Evolutionary conservation across 305 asterid genomes (phyloP), one percentile per base, ranked within the genome.

Genomic region (Withania somnifera): DNA sequence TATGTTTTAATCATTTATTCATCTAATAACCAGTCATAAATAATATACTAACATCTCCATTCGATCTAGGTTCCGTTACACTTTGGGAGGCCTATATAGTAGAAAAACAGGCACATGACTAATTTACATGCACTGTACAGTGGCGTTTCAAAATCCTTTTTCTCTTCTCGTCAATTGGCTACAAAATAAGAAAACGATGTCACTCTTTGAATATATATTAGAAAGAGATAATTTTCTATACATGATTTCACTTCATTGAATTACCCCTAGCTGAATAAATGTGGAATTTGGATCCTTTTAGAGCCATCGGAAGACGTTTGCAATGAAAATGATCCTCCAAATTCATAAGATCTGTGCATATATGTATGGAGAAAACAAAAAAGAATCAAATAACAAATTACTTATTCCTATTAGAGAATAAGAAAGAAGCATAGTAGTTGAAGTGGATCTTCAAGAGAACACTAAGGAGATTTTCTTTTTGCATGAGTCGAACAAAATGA

Each of bases 271-370:
- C 86, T 89, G 88, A 81, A 84, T 19, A 86, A 88, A 58, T 69
- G 90, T 32, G 96, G 98, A 19, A 91, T 85, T 19, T 89, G 89
- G 50, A 96, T 88, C 83, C 99, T 91, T 87, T 96, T 96, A 51
- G 99, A 96, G 64, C 98, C 97, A 88, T 96, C 99, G 98, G 98
- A 32, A 93, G 77, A 32, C 97, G 97, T 85, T 94, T 94, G 82
- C 81, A 86, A 1, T 94, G 90, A 80, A 85, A 82, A 24, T 84
- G 89, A 78, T 77, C 63, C 63, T 88, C 94, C 2, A 63, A 79
- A 26, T 84, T 82, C 42, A 87, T 81, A 81, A 56, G 60, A 50
- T 88, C 89, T 76, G 73, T 38, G 71, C 69, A 73, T 42, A 91
- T 94, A 98, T 94, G 91, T 71, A 83, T 15, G 64, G 38, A 61